Base-by-base conservation (phyloP, 2,329 filamentous ascomycete genomes). In the Trichophyton benhamiae region DNA sequence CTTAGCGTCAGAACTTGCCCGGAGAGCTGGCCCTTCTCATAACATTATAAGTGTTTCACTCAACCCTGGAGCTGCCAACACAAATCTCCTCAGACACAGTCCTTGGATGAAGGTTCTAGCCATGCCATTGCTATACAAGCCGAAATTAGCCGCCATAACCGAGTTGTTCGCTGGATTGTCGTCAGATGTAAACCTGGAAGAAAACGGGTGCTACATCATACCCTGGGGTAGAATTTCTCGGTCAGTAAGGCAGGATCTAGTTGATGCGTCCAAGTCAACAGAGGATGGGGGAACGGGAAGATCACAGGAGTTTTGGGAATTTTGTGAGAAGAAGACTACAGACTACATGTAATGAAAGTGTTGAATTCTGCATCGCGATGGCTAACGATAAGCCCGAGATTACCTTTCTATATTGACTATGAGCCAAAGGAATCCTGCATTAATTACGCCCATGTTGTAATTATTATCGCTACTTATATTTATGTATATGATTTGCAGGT, bases 151-250 rank as follows among this genome's bases (percentile, higher is more conserved):
- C 0, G 79, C 78, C 0, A 81, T 80, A 65, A 79, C 79, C 0
- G 74, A 78, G 62, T 65, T 82, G 0, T 82, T 75, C 62, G 74
- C 78, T 0, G 79, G 72, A 0, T 69, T 79, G 44, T 77, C 78
- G 0, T 74, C 75, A 0, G 72, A 79, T 0, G 69, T 81, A 2
- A 77, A 72, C 0, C 44, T 17, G 9, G 44, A 27, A 13, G 53
- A 60, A 27, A 58, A 62, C 20, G 48, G 59, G 6, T 52, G 57
- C 13, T 62, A 58, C 59, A 62, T 71, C 42, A 60, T 64, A 38
- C 67, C 68, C 5, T 67, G 64, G 60, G 65, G 66, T 42, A 44
- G 63, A 59, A 58, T 63, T 9, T 52, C 52, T 42, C 38, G n/a
- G 3, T 58, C 57, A 6, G 48, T 63, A 3, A 65, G 58, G 11